These are phyloP conservation scores for Botrytis aclada DNA, from an alignment of 2,329 filamentous ascomycete genomes.

Conservation along the genomic window DNA sequence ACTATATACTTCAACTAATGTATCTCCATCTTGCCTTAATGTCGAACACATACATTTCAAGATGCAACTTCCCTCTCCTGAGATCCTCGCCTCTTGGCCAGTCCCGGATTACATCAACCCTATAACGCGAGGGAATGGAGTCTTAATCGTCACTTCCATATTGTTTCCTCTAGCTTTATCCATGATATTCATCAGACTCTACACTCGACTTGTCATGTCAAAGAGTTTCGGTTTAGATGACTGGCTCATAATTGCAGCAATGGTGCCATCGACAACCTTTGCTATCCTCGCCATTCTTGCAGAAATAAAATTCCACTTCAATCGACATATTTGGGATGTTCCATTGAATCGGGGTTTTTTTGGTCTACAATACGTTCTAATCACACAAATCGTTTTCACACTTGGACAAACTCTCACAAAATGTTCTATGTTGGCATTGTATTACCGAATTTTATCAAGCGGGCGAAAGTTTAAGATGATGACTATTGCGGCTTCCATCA, in stretches of 20 bases:
- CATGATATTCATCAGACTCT: slow-evolving; percentile 45
- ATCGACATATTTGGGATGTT: slow-evolving; percentile 44
- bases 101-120: slow-evolving; percentile 47
- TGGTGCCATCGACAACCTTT: slow-evolving; percentile 39
- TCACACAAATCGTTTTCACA: slow-evolving; percentile 41
- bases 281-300: slow-evolving; percentile 38
- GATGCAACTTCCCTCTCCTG: slow-evolving; percentile 16
- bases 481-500: slow-evolving; percentile 33
- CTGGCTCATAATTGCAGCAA: slow-evolving; percentile 40
- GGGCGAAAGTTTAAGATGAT: slow-evolving; percentile 35
- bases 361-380: slow-evolving; percentile 39
- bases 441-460: slow-evolving; percentile 40
- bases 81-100: slow-evolving; percentile 33
- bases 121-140: slow-evolving; percentile 42
- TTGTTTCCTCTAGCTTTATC: slow-evolving; percentile 41
- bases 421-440: slow-evolving; percentile 36
- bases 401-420: slow-evolving; percentile 39
- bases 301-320: slow-evolving; percentile 38
- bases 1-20: neutral
- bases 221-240: slow-evolving; percentile 48
- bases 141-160: slow-evolving; percentile 44
- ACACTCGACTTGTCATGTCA: slow-evolving; percentile 45
- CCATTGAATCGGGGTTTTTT: slow-evolving; percentile 33
- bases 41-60: neutral
- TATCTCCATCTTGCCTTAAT: neutral